These are phyloP conservation scores for Canavalia ensiformis DNA, from an alignment of 306 rosid genomes.

Conservation along the genomic window DNA sequence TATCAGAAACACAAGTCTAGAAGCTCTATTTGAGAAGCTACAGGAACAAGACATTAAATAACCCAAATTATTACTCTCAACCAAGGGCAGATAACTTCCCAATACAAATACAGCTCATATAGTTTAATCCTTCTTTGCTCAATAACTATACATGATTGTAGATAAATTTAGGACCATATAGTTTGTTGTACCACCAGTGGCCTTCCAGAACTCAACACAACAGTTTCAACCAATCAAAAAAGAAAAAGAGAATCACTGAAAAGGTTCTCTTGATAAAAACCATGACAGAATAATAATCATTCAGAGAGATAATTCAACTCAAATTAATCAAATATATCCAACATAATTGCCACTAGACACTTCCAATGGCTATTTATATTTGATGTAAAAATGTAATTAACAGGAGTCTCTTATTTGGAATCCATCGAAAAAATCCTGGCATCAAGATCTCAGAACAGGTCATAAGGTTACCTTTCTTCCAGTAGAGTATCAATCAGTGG, in stretches of 20 bases:
- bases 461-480: slow-evolving; percentile 85
- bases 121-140: not conserved
- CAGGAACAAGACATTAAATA: not conserved
- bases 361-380: slow-evolving; percentile 11
- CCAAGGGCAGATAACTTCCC: slow-evolving; percentile 22
- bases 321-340: not conserved
- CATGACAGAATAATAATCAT: not conserved
- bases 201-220: slow-evolving; percentile 31
- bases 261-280: slow-evolving; percentile 20
- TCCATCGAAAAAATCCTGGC: not conserved
- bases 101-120: slow-evolving; percentile 15
- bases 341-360: slow-evolving; percentile 23
- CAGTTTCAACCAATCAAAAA: slow-evolving; percentile 2
- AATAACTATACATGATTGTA: slow-evolving; percentile 36
- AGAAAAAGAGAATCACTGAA: not conserved
- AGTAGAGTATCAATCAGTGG: slow-evolving; percentile 93
- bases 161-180: slow-evolving; percentile 30
- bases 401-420: slow-evolving; percentile 11
- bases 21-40: slow-evolving; percentile 27
- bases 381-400: slow-evolving; percentile 19
- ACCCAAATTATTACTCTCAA: slow-evolving; percentile 8
- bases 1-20: slow-evolving; percentile 25
- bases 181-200: slow-evolving; percentile 14
- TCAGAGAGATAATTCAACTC: not conserved
- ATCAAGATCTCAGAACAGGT: slow-evolving; percentile 35